A percentile compares a stretch with the other conserved stretches of the same genome.
phyloP scores from a whole-genome alignment of 306 rosid genomes.

The Astragalus glycyphyllos region DNA sequence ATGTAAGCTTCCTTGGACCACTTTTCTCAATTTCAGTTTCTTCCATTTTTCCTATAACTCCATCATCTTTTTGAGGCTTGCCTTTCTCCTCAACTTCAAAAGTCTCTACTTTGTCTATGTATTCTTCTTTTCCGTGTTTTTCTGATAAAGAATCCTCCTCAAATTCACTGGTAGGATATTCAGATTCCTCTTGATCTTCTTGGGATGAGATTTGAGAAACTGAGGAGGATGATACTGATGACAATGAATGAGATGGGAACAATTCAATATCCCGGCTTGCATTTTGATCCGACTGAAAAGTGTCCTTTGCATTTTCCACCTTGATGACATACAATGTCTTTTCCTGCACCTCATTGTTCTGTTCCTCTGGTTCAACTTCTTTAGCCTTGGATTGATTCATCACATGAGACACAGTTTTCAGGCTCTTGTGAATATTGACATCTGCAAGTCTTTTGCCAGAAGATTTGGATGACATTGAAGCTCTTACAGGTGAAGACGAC shows the following conservation, averaged over 20 bases:
- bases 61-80: conserved; percentile 45
- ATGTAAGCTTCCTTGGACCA: conserved; percentile 57
- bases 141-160: conserved; percentile 49
- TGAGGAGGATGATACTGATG: conserved; percentile 46
- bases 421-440: conserved; percentile 46
- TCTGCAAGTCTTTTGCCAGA: conserved; percentile 48
- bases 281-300: conserved; percentile 56
- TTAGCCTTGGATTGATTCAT: conserved; percentile 31
- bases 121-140: conserved; percentile 42
- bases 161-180: conserved; percentile 51
- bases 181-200: conserved; percentile 57
- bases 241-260: conserved; percentile 12
- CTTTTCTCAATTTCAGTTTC: conserved; percentile 50
- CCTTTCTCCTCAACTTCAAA: conserved; percentile 44
- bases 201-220: conserved; percentile 36
- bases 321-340: conserved; percentile 74
- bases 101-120: conserved; percentile 46
- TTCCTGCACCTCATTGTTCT: conserved; percentile 53
- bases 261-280: conserved; percentile 44
- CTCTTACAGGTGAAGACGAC: conserved; percentile 41
- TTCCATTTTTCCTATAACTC: conserved; percentile 44
- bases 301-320: conserved; percentile 55
- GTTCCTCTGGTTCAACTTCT: conserved; percentile 35
- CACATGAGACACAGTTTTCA: conserved; percentile 44
- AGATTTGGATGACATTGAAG: conserved; percentile 47